Evolutionary conservation across 2,329 filamentous ascomycete genomes (phyloP).

Genomic region (Cladosporium austrohemisphaericum): DNA sequence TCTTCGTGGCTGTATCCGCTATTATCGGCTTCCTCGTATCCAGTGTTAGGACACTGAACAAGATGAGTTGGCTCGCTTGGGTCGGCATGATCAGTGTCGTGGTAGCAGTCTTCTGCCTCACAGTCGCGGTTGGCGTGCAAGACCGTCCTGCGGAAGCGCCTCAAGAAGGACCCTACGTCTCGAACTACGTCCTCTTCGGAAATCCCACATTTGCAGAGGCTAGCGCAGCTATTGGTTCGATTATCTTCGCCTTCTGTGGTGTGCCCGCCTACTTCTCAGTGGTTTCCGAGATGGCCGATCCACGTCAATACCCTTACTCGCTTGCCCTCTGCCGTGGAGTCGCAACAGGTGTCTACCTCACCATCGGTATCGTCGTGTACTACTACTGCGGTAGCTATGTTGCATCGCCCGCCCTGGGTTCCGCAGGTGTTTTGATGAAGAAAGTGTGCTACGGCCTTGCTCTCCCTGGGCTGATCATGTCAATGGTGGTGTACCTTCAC

Average conservation of each 20-base stretch:
- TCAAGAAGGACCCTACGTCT: conserved; percentile 26
- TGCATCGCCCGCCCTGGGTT: conserved; percentile 47
- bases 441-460: conserved; percentile 44
- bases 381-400: conserved; percentile 47
- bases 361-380: conserved; percentile 43
- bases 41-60: conserved; percentile 36
- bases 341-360: conserved; percentile 32
- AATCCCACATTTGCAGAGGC: conserved; percentile 15
- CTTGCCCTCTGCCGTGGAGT: conserved; percentile 29
- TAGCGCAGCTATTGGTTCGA: conserved; percentile 20
- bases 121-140: conserved; percentile 34
- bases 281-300: conserved; percentile 39
- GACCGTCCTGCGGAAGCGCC: conserved; percentile 35
- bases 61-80: conserved; percentile 36
- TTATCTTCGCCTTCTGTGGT: conserved; percentile 40
- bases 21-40: conserved; percentile 38
- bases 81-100: conserved; percentile 29
- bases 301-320: conserved; percentile 32
- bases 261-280: conserved; percentile 38
- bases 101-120: conserved; percentile 30
- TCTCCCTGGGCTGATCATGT: conserved; percentile 24
- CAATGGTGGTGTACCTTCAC: conserved; percentile 25
- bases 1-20: conserved; percentile 40
- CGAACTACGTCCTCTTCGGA: conserved; percentile 28
- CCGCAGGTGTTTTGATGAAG: conserved; percentile 43